Evolutionary conservation across 306 rosid species (phyloP), one percentile per base, ranked within the genome.

Genomic region (Cucurbita moschata): DNA sequence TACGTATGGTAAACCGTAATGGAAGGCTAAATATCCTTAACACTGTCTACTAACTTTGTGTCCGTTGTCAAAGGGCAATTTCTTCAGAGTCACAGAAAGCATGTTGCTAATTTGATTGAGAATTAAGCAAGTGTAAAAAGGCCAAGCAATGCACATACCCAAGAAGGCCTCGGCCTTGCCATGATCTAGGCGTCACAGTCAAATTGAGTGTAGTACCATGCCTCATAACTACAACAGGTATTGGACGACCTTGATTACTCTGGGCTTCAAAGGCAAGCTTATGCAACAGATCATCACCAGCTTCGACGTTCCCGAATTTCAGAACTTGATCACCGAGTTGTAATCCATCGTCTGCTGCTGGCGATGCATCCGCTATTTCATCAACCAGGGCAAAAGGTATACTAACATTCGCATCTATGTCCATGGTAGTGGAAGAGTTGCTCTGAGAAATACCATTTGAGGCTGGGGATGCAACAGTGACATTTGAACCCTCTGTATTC

Each of bases 161-260:
- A n/a, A 94, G 79, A 18, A 94, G 83, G 72, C 96, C 96, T 47
- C 97, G 83, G 85, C 97, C 97, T 82, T 85, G 89, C 98, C 96
- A 94, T 52, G 90, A 81, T 86, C 98, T 86, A 10, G 98, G 98
- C 16, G 91, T 90, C 83, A 90, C 57, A 14, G 84, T 82, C 59
- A 87, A 57, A 86, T 87, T 94, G 72, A 90, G 71, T 46, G 72
- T 71, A 43, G 87, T 76, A 78, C 97, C 98, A 78, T 87, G 96
- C 85, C 98, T 94, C 81, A 78, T 55, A 49, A 90, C 79, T 43
- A 77, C 80, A 61, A 89, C 81, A 58, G 95, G 91, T 51, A 94
- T 58, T 56, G 85, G 77, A 60, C 59, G 47, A 60, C 79, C 92
- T 59, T 79, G 62, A 79, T 86, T 94, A 59, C 83, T 81, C 85